Percentiles rank a stretch among this genome's conserved stretches.
These are phyloP conservation scores for Datura wrightii DNA, from an alignment of 257 asterid genomes.

Conservation along the genomic window DNA sequence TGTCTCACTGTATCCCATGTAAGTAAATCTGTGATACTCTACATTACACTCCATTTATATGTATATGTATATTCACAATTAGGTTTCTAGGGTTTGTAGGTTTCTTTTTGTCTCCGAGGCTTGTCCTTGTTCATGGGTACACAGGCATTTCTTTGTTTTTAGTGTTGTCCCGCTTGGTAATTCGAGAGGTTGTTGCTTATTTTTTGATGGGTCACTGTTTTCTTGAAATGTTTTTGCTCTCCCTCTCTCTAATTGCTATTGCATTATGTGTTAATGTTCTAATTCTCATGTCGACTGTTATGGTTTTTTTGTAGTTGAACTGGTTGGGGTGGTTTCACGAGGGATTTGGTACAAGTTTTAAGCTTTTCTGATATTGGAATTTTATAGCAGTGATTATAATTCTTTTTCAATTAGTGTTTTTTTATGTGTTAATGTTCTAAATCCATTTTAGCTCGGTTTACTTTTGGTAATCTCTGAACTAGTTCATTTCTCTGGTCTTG, in stretches of 20 bases:
- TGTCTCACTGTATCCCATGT: background rate
- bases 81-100: background rate
- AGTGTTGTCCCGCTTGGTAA: background rate
- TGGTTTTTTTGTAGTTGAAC: background rate
- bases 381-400: background rate
- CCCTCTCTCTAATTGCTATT: background rate
- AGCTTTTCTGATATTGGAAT: background rate
- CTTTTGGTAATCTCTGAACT: background rate
- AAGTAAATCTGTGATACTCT: background rate
- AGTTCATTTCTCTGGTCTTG: background rate
- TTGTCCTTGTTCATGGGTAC: background rate
- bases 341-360: background rate
- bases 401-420: background rate
- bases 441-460: background rate
- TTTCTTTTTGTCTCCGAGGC: background rate
- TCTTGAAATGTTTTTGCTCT: background rate
- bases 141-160: constrained; percentile 3
- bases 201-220: background rate
- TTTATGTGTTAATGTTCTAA: constrained; percentile 17
- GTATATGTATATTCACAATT: background rate
- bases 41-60: background rate
- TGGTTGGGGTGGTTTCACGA: background rate
- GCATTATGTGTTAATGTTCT: background rate
- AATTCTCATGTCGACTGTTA: background rate
- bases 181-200: constrained; percentile 21